These are phyloP conservation scores for Lactarius vividus DNA, from an alignment of 768 basidiomycete species.

Conservation along the genomic window DNA sequence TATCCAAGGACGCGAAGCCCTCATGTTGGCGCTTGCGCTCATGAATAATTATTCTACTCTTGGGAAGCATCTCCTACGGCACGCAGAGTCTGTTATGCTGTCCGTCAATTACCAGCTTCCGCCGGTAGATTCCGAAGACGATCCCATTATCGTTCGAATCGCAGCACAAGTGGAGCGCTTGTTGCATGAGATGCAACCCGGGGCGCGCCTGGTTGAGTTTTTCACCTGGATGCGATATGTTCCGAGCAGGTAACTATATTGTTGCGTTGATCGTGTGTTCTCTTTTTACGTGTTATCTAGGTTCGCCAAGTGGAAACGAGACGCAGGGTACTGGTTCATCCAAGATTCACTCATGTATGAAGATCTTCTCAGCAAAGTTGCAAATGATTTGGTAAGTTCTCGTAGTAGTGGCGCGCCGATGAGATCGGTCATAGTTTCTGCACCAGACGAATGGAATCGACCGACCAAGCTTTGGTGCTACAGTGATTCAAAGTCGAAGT, in stretches of 20 bases:
- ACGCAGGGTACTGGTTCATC: constrained; percentile 8
- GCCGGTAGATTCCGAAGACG: constrained; percentile 18
- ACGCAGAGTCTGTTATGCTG: constrained; percentile 31
- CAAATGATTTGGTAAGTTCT: too few species aligned
- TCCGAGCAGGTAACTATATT: neutral
- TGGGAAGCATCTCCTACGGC: constrained; percentile 29
- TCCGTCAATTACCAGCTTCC: constrained; percentile 13
- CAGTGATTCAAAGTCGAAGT: constrained; percentile 1
- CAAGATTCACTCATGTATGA: constrained; percentile 16
- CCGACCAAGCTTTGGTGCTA: constrained; percentile 4
- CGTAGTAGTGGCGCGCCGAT: too few species aligned
- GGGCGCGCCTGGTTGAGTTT: neutral
- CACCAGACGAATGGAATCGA: neutral
- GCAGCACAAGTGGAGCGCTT: neutral
- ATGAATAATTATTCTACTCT: constrained; percentile 30
- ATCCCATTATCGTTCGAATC: neutral
- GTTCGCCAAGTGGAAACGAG: constrained; percentile 20
- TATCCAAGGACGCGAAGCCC: constrained; percentile 35
- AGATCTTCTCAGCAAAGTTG: constrained; percentile 3
- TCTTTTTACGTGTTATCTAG: neutral
- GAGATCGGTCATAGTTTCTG: too few species aligned
- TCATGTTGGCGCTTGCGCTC: constrained; percentile 28
- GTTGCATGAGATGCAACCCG: neutral
- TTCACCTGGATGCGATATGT: constrained; percentile 1
- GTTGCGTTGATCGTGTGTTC: neutral